Base-by-base conservation (phyloP, 129 eudicot species). In the Deinandra increscens region DNA sequence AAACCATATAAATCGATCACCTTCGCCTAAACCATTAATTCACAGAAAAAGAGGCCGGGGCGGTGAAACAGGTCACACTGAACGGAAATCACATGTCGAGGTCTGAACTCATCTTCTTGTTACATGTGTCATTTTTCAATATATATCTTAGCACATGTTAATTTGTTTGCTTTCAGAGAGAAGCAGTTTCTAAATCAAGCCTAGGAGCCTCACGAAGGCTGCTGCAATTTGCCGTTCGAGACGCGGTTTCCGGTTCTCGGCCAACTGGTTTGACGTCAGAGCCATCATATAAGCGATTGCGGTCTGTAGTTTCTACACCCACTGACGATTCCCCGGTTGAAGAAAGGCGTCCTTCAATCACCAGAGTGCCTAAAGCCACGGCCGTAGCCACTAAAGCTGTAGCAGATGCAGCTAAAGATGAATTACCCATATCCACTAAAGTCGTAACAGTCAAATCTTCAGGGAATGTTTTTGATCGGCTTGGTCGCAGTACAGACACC, bases 221-320 rank as follows among this genome's bases (percentile, higher is more conserved):
- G 59, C 88, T 92, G 72, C 98, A 92, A 60, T 89, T 85, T 83
- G 98, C 98, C 23, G 98, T 92, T 18, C 75, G 98, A 55, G 98
- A 92, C 51, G 98, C 96, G 13, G 86, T 92, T 69, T 89, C 83
- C 37, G 79, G 87, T 70, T 59, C 87, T n/a, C 82, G 73, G 80
- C 64, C 91, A 48, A 78, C 91, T 50, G 82, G 79, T 69, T 77
- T 78, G 64, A 73, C 83, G 18, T 14, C 82, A 22, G 96, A 86
- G 81, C 95, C 91, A 65, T 82, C 95, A 43, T 60, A 51, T 13
- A 92, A 92, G 71, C 95, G 96, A 8, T 80, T 92, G 53, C 86
- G 98, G 0, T 93, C 98, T 48, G 92, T 93, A 63, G 91, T 92
- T 68, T 77, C 96, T 31, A 82, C 87, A 33, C 70, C 91, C 20